Evolutionary conservation across 2,329 filamentous ascomycete species (phyloP).

Genomic region (Hymenoscyphus salicellus): DNA sequence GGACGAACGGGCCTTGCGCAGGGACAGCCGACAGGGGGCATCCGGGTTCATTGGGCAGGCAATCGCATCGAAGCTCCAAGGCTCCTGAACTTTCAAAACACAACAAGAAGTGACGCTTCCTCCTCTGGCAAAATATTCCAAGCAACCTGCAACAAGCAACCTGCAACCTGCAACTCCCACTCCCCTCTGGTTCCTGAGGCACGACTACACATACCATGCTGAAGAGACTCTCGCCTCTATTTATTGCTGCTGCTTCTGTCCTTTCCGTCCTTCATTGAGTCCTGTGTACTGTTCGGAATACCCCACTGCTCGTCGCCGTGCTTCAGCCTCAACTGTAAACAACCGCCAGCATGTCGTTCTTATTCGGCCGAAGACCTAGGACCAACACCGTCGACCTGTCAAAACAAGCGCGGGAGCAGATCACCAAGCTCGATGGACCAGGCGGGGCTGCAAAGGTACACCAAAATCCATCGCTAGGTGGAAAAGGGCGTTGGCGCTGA

Average conservation of each 20-base stretch:
- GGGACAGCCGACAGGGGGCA: background rate
- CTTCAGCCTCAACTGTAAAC: constrained; percentile 10
- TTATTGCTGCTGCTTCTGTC: background rate
- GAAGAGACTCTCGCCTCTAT: background rate
- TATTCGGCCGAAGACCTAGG: constrained; percentile 61
- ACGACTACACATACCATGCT: background rate
- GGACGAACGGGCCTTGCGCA: background rate
- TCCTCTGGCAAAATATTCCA: background rate
- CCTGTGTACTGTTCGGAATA: background rate
- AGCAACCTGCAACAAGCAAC: background rate
- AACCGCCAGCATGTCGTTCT: constrained; percentile 58
- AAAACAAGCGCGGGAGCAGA: constrained; percentile 57
- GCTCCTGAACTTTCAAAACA: background rate
- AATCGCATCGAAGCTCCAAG: background rate
- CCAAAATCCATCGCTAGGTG: constrained; percentile 3
- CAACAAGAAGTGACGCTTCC: too few relatives aligned
- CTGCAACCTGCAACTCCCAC: background rate
- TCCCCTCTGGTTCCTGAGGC: background rate
- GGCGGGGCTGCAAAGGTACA: constrained; percentile 54
- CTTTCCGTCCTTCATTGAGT: background rate
- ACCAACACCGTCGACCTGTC: constrained; percentile 57
- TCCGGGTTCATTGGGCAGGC: background rate
- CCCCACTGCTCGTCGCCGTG: background rate
- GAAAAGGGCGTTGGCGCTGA: constrained; percentile 22
- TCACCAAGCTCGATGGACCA: constrained; percentile 58